phyloP scores from a whole-genome alignment of 345 rosid genomes.

The Sisymbrium altissimum region DNA sequence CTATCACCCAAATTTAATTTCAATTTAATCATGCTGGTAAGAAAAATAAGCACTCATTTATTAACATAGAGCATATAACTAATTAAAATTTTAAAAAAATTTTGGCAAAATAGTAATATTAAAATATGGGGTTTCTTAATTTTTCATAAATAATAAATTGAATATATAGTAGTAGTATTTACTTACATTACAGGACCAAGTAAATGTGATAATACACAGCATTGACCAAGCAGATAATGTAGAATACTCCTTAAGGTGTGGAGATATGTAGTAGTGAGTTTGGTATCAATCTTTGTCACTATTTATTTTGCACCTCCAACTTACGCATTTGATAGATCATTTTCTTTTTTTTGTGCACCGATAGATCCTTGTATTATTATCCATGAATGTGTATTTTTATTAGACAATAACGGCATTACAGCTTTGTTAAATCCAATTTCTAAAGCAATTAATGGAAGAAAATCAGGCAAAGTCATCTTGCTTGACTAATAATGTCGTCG shows the following conservation, averaged over 20 bases:
- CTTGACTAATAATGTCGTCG: constrained; percentile 24
- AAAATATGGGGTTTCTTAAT: too few relatives aligned
- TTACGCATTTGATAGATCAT: background rate
- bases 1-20: too few relatives aligned
- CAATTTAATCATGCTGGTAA: too few relatives aligned
- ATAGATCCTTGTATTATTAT: background rate
- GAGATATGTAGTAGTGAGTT: background rate
- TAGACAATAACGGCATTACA: background rate
- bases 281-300: constrained; percentile 30
- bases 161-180: background rate
- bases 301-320: constrained; percentile 13
- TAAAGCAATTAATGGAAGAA: constrained; percentile 2
- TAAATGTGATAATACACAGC: background rate
- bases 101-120: background rate
- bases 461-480: constrained; percentile 7
- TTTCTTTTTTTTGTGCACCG: too few relatives aligned
- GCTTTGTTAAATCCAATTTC: background rate
- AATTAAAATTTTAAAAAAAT: background rate
- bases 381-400: background rate
- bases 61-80: too few relatives aligned
- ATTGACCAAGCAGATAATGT: constrained; percentile 4
- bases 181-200: background rate
- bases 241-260: background rate
- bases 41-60: too few relatives aligned
- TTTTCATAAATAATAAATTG: background rate